Evolutionary conservation across 345 rosid genomes (phyloP).

Genomic region (Ailanthus altissimus): DNA sequence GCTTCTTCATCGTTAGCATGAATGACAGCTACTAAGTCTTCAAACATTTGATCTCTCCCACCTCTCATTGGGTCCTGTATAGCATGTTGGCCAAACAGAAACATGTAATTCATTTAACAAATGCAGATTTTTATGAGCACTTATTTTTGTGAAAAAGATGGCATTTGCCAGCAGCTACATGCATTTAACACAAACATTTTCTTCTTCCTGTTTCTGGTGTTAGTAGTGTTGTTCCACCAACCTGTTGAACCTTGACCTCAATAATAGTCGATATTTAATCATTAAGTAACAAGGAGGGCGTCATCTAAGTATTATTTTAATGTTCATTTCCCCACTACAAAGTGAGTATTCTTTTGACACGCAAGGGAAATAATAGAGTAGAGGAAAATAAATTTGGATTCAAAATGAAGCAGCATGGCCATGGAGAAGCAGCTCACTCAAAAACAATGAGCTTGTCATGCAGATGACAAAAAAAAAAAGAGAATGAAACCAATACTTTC

Average conservation of each 20-base stretch:
- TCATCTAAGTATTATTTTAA: background rate
- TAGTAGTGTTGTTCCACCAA: too few relatives aligned
- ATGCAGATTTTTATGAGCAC: background rate
- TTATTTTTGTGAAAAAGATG: background rate
- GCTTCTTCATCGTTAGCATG: conserved; percentile 59
- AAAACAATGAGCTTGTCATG: background rate
- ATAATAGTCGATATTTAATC: too few relatives aligned
- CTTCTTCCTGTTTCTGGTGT: background rate
- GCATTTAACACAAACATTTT: background rate
- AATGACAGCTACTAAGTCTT: conserved; percentile 68
- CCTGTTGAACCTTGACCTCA: too few relatives aligned
- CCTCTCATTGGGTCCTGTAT: conserved; percentile 98
- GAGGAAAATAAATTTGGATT: background rate
- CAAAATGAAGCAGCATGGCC: background rate
- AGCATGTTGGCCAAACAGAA: background rate
- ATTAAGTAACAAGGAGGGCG: background rate
- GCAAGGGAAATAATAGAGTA: too few relatives aligned
- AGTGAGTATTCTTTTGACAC: too few relatives aligned
- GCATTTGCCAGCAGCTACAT: background rate
- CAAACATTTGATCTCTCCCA: conserved; percentile 80
- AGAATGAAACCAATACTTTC: background rate
- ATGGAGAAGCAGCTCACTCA: background rate
- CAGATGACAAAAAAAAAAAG: background rate
- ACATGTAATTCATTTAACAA: background rate
- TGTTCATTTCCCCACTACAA: background rate